These are phyloP conservation scores for Phaffomyces antillensis DNA, from an alignment of 805 yeast genomes.

Conservation along the genomic window DNA sequence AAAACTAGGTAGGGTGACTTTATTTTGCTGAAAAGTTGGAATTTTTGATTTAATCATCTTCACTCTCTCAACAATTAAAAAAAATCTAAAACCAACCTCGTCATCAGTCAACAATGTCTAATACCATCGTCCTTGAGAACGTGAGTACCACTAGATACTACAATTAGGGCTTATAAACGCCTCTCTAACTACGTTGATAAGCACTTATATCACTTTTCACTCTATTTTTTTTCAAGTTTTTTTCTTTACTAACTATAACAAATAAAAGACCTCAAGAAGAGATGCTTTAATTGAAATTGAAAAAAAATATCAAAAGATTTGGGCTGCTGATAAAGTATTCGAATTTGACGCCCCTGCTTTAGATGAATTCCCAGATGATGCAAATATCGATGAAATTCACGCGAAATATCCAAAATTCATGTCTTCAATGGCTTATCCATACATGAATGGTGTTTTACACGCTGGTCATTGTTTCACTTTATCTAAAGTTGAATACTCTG, in stretches of 20 bases:
- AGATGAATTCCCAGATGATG: slow-evolving; percentile 52
- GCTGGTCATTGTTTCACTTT: slow-evolving; percentile 96
- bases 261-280: slow-evolving; percentile 73
- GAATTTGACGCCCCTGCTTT: slow-evolving; percentile 83
- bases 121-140: slow-evolving; percentile 36
- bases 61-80: not conserved
- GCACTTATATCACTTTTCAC: too few relatives aligned
- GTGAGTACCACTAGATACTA: slow-evolving; percentile 15
- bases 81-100: not conserved
- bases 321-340: slow-evolving; percentile 83
- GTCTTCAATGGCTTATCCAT: slow-evolving; percentile 96
- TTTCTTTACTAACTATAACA: not conserved
- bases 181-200: too few relatives aligned
- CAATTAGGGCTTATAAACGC: too few relatives aligned
- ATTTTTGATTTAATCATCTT: not conserved
- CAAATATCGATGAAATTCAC: slow-evolving; percentile 63
- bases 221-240: too few relatives aligned
- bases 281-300: slow-evolving; percentile 88
- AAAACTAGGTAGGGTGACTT: not conserved
- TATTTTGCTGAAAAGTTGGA: not conserved
- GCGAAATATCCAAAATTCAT: slow-evolving; percentile 78
- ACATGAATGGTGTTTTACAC: slow-evolving; percentile 97
- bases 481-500: slow-evolving; percentile 86
- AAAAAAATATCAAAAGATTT: slow-evolving; percentile 74
- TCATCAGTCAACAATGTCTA: slow-evolving; percentile 1